Evolutionary conservation across 176 grass and related monocot species (phyloP).

Genomic region (Sorghum bicolor): DNA sequence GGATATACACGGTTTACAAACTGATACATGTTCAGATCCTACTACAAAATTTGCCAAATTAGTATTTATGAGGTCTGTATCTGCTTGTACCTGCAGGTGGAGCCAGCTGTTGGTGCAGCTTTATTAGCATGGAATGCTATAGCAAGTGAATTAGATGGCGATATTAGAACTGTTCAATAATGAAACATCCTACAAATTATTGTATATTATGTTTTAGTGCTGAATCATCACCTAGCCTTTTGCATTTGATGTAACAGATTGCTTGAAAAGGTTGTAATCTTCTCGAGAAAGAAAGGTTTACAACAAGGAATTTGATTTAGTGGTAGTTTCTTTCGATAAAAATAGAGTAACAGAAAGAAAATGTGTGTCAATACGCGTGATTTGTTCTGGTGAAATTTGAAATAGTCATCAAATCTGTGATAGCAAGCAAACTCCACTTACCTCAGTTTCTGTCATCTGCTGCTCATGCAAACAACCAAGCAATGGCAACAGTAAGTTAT

Average conservation of each 20-base stretch:
- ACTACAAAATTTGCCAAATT: not conserved
- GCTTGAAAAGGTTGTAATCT: slow-evolving; percentile 30
- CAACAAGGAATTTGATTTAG: slow-evolving; percentile 20
- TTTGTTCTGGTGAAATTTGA: not conserved
- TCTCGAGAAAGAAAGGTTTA: slow-evolving; percentile 16
- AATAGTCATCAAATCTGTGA: not conserved
- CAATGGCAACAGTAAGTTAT: not conserved
- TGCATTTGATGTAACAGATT: slow-evolving; percentile 32
- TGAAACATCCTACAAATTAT: not conserved
- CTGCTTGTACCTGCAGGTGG: slow-evolving; percentile 51
- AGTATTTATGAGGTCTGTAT: slow-evolving; percentile 8
- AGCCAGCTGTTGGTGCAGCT: slow-evolving; percentile 75
- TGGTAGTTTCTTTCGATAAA: not conserved
- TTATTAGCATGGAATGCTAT: slow-evolving; percentile 63
- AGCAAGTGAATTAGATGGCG: slow-evolving; percentile 39
- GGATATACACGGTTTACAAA: not conserved
- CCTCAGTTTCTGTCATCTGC: slow-evolving; percentile 1
- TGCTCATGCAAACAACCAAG: slow-evolving; percentile 18
- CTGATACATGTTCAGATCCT: not conserved
- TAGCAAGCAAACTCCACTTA: not conserved
- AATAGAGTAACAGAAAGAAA: not conserved
- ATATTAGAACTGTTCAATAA: slow-evolving; percentile 8
- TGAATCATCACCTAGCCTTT: slow-evolving; percentile 19
- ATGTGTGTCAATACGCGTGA: not conserved
- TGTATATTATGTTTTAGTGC: slow-evolving; percentile 38